Conservation (phyloP, 106 monocot genomes). For the Acorus calamus region DNA sequence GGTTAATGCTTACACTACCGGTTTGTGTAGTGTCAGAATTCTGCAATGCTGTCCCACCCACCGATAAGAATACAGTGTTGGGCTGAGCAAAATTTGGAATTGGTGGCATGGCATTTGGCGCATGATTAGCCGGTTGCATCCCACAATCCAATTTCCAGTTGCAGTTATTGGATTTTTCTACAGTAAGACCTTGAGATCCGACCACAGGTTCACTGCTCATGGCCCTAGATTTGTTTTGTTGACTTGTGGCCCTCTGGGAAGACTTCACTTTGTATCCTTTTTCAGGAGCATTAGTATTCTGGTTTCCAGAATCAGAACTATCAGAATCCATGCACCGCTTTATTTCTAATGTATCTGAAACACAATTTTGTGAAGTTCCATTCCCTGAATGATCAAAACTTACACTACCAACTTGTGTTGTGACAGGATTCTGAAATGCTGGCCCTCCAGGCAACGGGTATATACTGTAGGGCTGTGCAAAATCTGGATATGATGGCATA, state of each 20-base stretch:
- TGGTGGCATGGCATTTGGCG: background rate
- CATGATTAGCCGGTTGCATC: background rate
- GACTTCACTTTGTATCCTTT: constrained; percentile 22
- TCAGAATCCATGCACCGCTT: constrained; percentile 6
- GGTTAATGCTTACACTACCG: background rate
- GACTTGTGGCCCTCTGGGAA: constrained; percentile 9
- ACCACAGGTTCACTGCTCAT: constrained; percentile 13
- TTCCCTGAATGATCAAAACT: constrained; percentile 3
- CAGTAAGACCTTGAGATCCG: constrained; percentile 6
- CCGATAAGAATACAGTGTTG: background rate
- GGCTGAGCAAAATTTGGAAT: background rate
- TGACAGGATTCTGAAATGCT: constrained; percentile 12
- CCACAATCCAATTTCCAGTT: constrained; percentile 2
- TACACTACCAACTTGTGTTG: constrained; percentile 8
- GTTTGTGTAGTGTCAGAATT: background rate
- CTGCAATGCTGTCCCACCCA: background rate
- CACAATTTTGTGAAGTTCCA: constrained; percentile 3
- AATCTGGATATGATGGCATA: background rate
- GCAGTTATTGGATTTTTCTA: constrained; percentile 4
- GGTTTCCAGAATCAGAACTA: constrained; percentile 9
- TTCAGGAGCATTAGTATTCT: constrained; percentile 33
- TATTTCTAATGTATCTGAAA: constrained; percentile 9
- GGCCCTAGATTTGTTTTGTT: constrained; percentile 9
- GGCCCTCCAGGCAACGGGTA: constrained; percentile 19
- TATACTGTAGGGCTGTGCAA: background rate